phyloP scores from a whole-genome alignment of 768 basidiomycete genomes.

The Boletus bicolor region DNA sequence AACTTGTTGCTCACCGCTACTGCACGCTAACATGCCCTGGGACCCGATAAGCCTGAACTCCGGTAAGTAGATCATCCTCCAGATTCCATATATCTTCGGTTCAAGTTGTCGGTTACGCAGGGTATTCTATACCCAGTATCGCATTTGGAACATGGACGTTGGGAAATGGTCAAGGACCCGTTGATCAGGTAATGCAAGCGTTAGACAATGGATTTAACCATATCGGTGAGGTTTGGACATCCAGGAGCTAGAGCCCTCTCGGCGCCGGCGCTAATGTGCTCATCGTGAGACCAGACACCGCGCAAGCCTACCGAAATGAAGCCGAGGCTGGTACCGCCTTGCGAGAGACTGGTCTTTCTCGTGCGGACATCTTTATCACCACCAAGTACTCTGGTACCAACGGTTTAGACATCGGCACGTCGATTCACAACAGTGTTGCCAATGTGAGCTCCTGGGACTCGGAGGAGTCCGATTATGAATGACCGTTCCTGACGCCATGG shows the following conservation, averaged over 20 bases:
- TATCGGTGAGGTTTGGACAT: constrained; percentile 42
- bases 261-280: not conserved
- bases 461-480: not conserved
- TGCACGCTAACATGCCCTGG: constrained; percentile 51
- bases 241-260: not conserved
- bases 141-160: constrained; percentile 66
- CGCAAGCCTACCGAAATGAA: constrained; percentile 61
- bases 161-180: constrained; percentile 52
- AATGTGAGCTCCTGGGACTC: constrained; percentile 39
- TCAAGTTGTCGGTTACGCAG: constrained; percentile 26
- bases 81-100: not conserved
- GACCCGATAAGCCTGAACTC: constrained; percentile 56
- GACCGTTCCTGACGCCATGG: not conserved
- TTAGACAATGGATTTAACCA: constrained; percentile 60
- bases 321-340: constrained; percentile 38
- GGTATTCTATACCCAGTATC: constrained; percentile 44
- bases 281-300: constrained; percentile 46
- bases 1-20: not conserved
- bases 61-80: constrained; percentile 34
- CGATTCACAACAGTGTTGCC: constrained; percentile 53
- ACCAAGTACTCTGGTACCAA: constrained; percentile 59
- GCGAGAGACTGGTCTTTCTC: constrained; percentile 52
- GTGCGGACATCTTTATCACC: constrained; percentile 60
- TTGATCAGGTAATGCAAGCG: constrained; percentile 59
- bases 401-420: constrained; percentile 51